These are phyloP conservation scores for Magnusiomyces tetraspermus DNA, from an alignment of 1,139 yeast species.

Conservation along the genomic window DNA sequence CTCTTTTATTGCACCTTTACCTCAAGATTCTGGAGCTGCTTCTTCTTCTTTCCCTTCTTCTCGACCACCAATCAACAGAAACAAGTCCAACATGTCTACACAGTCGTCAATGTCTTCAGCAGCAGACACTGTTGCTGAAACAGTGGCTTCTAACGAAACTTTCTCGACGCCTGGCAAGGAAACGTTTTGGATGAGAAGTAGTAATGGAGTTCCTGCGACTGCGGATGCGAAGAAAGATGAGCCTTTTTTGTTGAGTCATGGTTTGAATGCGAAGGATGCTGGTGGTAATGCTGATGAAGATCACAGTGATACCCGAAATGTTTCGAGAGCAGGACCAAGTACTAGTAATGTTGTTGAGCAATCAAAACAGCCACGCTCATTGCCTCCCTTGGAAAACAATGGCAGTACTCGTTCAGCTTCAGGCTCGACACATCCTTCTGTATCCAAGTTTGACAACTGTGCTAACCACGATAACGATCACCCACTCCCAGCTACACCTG, in stretches of 20 bases:
- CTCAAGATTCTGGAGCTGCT: not conserved
- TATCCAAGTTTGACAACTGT: too few species aligned
- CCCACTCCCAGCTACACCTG: too few species aligned
- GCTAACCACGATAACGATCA: too few species aligned
- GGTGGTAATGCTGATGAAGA: too few species aligned
- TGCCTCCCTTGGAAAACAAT: too few species aligned
- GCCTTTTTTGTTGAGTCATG: conserved; percentile 6
- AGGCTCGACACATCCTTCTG: too few species aligned
- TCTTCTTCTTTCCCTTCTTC: not conserved
- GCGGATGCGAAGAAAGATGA: not conserved
- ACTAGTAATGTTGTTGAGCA: too few species aligned
- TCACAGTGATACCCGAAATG: too few species aligned
- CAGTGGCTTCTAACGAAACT: conserved; percentile 1
- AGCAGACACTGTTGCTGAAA: not conserved
- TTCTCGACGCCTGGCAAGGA: conserved; percentile 17
- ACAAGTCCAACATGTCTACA: conserved; percentile 14
- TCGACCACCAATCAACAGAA: not conserved
- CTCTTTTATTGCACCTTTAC: not conserved
- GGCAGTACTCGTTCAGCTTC: too few species aligned
- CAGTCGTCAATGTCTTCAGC: conserved; percentile 18
- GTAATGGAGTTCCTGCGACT: not conserved
- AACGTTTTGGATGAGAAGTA: conserved; percentile 15
- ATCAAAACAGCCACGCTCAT: too few species aligned
- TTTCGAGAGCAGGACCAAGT: too few species aligned
- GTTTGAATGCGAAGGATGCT: not conserved